Evolutionary conservation across 2,329 filamentous ascomycete genomes (phyloP), one percentile per base, ranked within the genome.

Genomic region (Scytalidium sp.): DNA sequence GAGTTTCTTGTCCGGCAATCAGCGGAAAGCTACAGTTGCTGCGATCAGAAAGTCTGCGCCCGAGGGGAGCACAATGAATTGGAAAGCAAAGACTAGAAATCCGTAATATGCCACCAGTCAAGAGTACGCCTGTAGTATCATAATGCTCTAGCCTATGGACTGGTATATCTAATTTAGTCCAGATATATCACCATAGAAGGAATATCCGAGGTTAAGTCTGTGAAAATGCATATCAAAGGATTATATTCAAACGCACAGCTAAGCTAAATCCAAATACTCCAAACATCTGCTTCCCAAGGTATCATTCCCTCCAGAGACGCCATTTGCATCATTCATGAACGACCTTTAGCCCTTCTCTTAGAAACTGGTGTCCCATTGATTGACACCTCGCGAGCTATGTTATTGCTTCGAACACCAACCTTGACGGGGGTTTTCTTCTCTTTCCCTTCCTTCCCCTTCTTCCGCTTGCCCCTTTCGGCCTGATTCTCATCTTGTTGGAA

Each of bases 341-440:
- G 50, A 7, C 41, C 47, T 43, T 53, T 53, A 41, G 53, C 47
- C 41, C 55, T 58, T 45, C 58, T 64, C 53, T 62, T 65, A 21
- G 56, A 58, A n/a, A 56, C 59, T 8, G 62, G 63, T 10, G 63
- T 66, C 3, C 64, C 64, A 53, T 65, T 65, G 8, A 50, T 56
- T 20, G 56, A 55, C 55, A 63, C 62, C 2, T 61, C 60, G 2
- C 63, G 50, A 4, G 59, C 54, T 54, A 53, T 61, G 50, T 53
- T 64, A 50, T n/a, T 36, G 13, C 44, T 67, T 47, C 50, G 62
- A 45, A 63, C 57, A 19, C 56, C 56, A 2, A 61, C 53, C 39
- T 54, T 59, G 2, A 62, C 58, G 3, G 50, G 36, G 22, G 49
- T 56, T 29, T 59, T 62, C 15, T 64, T 55, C 48, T 64, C 54